phyloP scores from a whole-genome alignment of 208 protist species.

The Vickermania ingenoplastis region DNA sequence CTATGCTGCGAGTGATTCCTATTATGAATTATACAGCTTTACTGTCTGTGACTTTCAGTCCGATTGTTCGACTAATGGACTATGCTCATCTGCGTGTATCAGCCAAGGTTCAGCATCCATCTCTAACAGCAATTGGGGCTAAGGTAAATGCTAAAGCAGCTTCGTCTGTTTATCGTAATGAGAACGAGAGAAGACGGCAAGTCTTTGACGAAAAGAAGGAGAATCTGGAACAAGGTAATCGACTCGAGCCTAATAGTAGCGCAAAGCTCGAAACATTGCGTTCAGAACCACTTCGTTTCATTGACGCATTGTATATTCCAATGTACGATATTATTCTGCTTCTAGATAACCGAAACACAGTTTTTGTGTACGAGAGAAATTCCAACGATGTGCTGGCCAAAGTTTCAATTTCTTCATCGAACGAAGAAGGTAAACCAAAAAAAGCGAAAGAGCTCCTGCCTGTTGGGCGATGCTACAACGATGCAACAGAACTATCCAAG shows the following conservation, averaged over 20 bases:
- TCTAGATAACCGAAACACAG: conserved; percentile 27
- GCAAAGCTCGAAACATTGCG: not conserved
- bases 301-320: conserved; percentile 25
- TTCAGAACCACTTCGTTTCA: conserved; percentile 21
- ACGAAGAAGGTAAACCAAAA: conserved; percentile 6
- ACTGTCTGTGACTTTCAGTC: conserved; percentile 25
- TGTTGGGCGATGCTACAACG: conserved; percentile 14
- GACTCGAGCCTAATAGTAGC: not conserved
- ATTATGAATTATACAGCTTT: conserved; percentile 17
- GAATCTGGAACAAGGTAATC: not conserved
- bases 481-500: conserved; percentile 2
- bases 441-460: conserved; percentile 10
- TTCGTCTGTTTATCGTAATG: not conserved
- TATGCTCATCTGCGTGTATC: conserved; percentile 1
- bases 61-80: conserved; percentile 26
- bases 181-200: conserved; percentile 6
- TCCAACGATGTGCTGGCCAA: conserved; percentile 14
- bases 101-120: conserved; percentile 9
- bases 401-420: conserved; percentile 3
- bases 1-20: conserved; percentile 23
- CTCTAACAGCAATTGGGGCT: conserved; percentile 4
- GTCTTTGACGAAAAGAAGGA: conserved; percentile 5
- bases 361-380: conserved; percentile 34
- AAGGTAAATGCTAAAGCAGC: conserved; percentile 1
- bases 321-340: conserved; percentile 22